Evolutionary conservation across 176 grass and related monocot genomes (phyloP), one percentile per base, ranked within the genome.

Genomic region (Lolium multiflorum): DNA sequence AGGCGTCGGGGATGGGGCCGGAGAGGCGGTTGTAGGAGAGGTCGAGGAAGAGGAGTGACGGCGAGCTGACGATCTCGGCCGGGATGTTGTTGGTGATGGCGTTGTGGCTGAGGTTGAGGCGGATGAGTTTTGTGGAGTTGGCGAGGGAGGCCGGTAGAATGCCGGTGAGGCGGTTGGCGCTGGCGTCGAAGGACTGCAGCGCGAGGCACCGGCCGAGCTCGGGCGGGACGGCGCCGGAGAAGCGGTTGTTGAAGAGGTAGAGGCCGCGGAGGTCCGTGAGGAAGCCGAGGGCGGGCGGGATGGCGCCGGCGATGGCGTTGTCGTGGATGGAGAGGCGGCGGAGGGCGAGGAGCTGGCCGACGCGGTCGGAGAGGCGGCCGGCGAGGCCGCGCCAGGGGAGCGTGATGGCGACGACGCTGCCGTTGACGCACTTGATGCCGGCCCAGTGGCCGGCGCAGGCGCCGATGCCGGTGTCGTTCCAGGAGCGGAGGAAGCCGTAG

Each of bases 191-290:
- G 43, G 89, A 68, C 66, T 89, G 86, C 20, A 94, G 89, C 70
- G 80, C 64, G 50, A 81, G 5, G 81, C 92, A 94, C 16, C 82
- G 66, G 18, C 88, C 92, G 20, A 94, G 84, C 55, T 83, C 85
- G 2, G 86, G 64, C 15, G 89, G 92, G 39, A 94, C 79, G 7
- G 77, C 48, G 79, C 92, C 92, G 31, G 92, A 86, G 83, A 94
- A 89, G 20, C 80, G 89, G 25, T 94, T 94, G 86, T 94, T 94
- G 89, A 94, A 94, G 74, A 94, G 76, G 57, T 94, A 91, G 68
- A 94, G 68, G 4, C 92, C 92, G 22, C 89, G 75, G 86, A 94
- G 84, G 2, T 88, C 65, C 10, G 80, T 47, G 6, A 94, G 86
- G 83, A 88, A 89, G 12, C 84, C 81, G 18, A 94, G 48, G 1